Base-by-base conservation (phyloP, 345 rosid genomes). In the Populus deltoides region DNA sequence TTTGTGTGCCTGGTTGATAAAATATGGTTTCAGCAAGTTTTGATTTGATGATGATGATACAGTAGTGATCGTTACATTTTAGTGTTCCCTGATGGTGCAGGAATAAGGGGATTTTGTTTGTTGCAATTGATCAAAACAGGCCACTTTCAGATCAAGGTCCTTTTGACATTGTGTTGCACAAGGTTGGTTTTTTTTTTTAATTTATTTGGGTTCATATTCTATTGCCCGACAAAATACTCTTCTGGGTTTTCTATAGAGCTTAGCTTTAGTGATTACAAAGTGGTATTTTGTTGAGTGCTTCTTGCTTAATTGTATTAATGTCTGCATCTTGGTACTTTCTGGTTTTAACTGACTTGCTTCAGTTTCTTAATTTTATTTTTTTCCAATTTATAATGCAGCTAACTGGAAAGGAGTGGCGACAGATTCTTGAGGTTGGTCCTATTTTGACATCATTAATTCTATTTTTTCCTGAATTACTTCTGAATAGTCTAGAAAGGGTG, bases 111-210 rank as follows among this genome's bases (percentile, higher is more conserved):
- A 92, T 92, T 66, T 70, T 83, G 20, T 92, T 92, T 88, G 92
- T 92, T 68, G 90, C 93, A 8, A 92, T 92, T 74, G 96, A 91
- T 86, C 93, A 84, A 75, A 86, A 72, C 77, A 85, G 85, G 75
- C 86, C 96, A 22, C 93, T 91, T 72, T 86, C 91, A n/a, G 96
- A 92, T 55, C 96, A 92, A 82, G 97, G 97, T 41, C 97, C 93
- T 81, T 92, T 92, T 78, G 97, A 92, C 80, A 86, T 92, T 78
- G 91, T 92, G 49, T 77, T 92, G 85, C 93, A 92, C 45, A 92
- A 92, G 97, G 97, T 92, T 79, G 29, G 83, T 62, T 31, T 24
- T 74, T 55, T n/a, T 25, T 38, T 41, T 49, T n/a, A n/a, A 9
- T n/a, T n/a, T 61, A 33, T 27, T 61, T 20, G 43, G 5, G 31